Evolutionary conservation across 192 early-diverging fungal species (phyloP).

Genomic region (Coemansia sp.): DNA sequence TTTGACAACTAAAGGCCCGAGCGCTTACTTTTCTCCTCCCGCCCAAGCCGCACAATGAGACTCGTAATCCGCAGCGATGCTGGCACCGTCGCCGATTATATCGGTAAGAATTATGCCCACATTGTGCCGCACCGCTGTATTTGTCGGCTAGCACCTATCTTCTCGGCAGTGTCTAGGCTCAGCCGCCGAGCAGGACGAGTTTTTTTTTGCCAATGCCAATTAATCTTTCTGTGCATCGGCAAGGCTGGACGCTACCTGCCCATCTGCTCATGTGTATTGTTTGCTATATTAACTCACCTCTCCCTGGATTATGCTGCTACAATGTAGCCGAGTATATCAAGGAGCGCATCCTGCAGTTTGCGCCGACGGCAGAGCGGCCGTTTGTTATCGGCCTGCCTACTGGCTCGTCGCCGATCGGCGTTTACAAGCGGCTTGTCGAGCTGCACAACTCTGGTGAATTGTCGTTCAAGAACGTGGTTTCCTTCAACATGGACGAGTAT

Average conservation of each 20-base stretch:
- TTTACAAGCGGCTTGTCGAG: conserved; percentile 75
- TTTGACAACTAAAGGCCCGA: background rate
- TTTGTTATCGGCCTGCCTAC: conserved; percentile 86
- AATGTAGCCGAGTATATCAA: conserved; percentile 73
- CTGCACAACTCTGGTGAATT: conserved; percentile 63
- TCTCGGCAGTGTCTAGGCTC: no score
- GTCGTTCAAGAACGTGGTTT: conserved; percentile 75
- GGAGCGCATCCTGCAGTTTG: conserved; percentile 73
- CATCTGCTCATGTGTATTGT: no score
- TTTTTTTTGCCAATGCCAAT: no score
- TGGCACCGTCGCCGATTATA: conserved; percentile 67
- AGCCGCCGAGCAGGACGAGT: no score
- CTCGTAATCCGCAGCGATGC: conserved; percentile 71
- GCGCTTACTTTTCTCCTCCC: no score
- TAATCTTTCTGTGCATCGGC: no score
- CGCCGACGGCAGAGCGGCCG: conserved; percentile 66
- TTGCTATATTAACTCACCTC: background rate
- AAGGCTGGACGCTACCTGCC: no score
- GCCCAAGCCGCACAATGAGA: conserved; percentile 63
- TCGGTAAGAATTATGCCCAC: conserved; percentile 52
- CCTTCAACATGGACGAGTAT: conserved; percentile 94
- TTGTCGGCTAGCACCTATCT: no score
- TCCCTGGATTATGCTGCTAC: no score
- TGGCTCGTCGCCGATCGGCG: conserved; percentile 77
- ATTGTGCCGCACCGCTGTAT: conserved; percentile 1